These are phyloP conservation scores for Cryphonectria radicalis DNA, from an alignment of 2,329 filamentous ascomycete species.

Conservation along the genomic window DNA sequence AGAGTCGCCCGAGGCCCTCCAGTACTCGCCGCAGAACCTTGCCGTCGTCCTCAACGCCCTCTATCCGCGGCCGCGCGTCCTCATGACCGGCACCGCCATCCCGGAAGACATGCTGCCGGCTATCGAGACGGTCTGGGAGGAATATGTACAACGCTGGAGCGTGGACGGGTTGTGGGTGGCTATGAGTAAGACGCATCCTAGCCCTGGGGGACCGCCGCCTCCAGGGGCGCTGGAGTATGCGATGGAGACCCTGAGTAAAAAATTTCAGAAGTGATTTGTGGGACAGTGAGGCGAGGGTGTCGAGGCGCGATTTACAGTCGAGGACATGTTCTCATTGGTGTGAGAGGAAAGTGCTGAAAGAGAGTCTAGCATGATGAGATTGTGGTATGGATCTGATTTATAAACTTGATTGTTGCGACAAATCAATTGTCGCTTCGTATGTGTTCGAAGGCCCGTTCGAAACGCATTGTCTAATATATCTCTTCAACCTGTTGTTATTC, in stretches of 20 bases:
- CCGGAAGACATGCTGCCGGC: constrained; percentile 16
- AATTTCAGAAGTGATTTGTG: constrained; percentile 1
- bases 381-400: too few species aligned
- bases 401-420: too few species aligned
- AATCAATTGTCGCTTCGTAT: too few species aligned
- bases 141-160: constrained; percentile 2
- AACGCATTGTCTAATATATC: not conserved
- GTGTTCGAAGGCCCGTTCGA: not conserved
- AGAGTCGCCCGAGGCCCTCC: constrained; percentile 11
- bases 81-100: constrained; percentile 19
- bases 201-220: constrained; percentile 6
- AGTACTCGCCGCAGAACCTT: constrained; percentile 17
- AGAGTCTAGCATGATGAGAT: too few species aligned
- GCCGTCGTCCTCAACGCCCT: constrained; percentile 22
- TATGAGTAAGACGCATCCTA: constrained; percentile 14
- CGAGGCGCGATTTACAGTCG: not conserved
- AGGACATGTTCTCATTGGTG: not conserved
- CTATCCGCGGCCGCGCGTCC: constrained; percentile 10
- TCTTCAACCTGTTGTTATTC: not conserved
- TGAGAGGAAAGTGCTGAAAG: too few species aligned
- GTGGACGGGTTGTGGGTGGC: constrained; percentile 19
- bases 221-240: constrained; percentile 9
- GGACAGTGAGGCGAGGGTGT: not conserved
- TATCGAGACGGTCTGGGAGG: constrained; percentile 13
- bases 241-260: constrained; percentile 13